Evolutionary conservation across 306 rosid species (phyloP), one percentile per base, ranked within the genome.

Genomic region (Begonia masoniana): DNA sequence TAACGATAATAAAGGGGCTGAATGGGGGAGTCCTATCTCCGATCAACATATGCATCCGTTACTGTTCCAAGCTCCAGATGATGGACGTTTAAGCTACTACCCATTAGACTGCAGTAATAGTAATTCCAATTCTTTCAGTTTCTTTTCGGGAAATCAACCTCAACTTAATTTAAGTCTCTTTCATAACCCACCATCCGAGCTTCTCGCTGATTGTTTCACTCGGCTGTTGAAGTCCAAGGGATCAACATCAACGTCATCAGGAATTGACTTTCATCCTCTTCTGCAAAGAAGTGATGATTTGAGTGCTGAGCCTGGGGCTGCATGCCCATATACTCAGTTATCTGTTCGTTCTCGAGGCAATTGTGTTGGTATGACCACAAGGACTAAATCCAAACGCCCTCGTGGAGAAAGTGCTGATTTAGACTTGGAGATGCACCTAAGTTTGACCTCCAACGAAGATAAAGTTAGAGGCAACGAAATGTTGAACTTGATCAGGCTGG

Each of bases 41-140:
- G 92, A 78, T 73, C 81, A 85, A 55, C 86, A 77, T 68, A 86
- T 91, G 88, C 99, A 91, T 81, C 99, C 96, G 58, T 79, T 91
- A 63, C 77, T 86, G 67, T 81, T 91, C 83, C 92, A 78, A 69
- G 69, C 73, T 59, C 63, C 92, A 55, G 88, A 86, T 62, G 81
- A 72, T 72, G 80, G 85, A 52, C 66, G 23, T 39, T 26, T 58
- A 52, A 76, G 84, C 53, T 77, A 77, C 75, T 79, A 77, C 75
- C 81, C 79, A 15, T 60, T 70, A 71, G 79, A 81, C 61, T 65
- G 75, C 55, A 45, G 66, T 64, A 57, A 91, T 52, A 71, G 74
- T 47, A 24, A 68, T 71, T 67, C 94, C 26, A 68, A 65, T 72
- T 62, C 86, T 64, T 83, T 76, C 65, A 60, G 76, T 66, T 80